Evolutionary conservation across 2,329 filamentous ascomycete species (phyloP).

Genomic region (Fusarium sp.): DNA sequence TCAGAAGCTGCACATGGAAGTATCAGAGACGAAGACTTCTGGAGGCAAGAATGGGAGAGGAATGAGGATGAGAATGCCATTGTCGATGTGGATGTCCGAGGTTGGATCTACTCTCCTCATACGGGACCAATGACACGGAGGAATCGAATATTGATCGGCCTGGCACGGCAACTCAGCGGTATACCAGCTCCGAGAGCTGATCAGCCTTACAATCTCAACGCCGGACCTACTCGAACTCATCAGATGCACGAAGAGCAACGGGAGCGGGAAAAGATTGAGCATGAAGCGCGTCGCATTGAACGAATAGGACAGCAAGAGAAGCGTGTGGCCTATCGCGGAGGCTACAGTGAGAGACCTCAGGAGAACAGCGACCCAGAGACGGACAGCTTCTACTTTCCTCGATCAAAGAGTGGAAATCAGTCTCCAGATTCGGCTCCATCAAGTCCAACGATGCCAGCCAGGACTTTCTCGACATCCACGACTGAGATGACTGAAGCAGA

Average conservation of each 20-base stretch:
- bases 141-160: conserved; percentile 86
- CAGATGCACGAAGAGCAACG: conserved; percentile 59
- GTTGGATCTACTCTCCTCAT: conserved; percentile 94
- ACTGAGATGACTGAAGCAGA: conserved; percentile 80
- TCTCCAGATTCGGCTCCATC: conserved; percentile 55
- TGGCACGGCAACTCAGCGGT: conserved; percentile 89
- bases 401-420: conserved; percentile 48
- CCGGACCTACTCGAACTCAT: conserved; percentile 36
- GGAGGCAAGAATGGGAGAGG: conserved; percentile 81
- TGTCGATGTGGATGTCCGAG: conserved; percentile 93
- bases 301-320: conserved; percentile 78
- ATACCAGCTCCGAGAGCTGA: conserved; percentile 75
- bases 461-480: conserved; percentile 51
- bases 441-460: conserved; percentile 57
- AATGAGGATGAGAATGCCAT: conserved; percentile 86
- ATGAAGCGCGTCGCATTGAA: conserved; percentile 82
- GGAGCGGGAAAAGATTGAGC: conserved; percentile 75
- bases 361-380: conserved; percentile 54
- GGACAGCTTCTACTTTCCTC: conserved; percentile 47
- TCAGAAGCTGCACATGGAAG: conserved; percentile 51
- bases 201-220: conserved; percentile 34
- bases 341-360: conserved; percentile 76
- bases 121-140: conserved; percentile 86
- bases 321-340: conserved; percentile 75
- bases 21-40: conserved; percentile 77